Evolutionary conservation across 805 yeast species (phyloP).

Genomic region (Candida sphagnicola): DNA sequence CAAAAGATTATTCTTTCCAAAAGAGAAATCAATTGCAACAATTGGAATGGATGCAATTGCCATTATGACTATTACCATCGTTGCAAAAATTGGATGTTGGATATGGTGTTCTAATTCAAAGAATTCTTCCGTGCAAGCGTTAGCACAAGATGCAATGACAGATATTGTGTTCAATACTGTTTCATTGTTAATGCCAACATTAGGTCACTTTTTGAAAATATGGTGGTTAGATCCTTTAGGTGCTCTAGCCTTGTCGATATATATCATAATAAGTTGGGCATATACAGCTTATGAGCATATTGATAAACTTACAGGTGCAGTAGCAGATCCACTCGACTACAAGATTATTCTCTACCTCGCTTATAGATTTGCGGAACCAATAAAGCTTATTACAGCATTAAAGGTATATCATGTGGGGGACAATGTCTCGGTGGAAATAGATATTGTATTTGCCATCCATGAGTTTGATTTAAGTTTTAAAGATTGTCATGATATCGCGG

Average conservation of each 20-base stretch:
- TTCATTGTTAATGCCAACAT: constrained; percentile 65
- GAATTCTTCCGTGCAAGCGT: constrained; percentile 69
- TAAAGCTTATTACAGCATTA: constrained; percentile 59
- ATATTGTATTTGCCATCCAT: constrained; percentile 47
- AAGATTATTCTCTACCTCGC: constrained; percentile 67
- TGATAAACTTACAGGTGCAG: constrained; percentile 69
- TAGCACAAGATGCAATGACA: constrained; percentile 79
- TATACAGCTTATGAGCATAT: constrained; percentile 66
- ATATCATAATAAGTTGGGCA: constrained; percentile 63
- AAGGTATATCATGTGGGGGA: constrained; percentile 81
- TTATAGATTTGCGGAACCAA: constrained; percentile 63
- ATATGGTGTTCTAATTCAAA: constrained; percentile 56
- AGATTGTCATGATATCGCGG: constrained; percentile 79
- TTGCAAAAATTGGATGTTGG: constrained; percentile 58
- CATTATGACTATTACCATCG: constrained; percentile 63
- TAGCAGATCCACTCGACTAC: constrained; percentile 58
- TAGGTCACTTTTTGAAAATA: constrained; percentile 46
- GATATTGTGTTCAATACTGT: constrained; percentile 71
- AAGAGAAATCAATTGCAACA: constrained; percentile 37
- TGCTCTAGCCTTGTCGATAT: constrained; percentile 58
- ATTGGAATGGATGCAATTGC: constrained; percentile 47
- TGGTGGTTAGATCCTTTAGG: constrained; percentile 81
- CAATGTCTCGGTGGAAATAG: constrained; percentile 71
- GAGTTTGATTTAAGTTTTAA: constrained; percentile 48
- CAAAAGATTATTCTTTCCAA: constrained; percentile 39